A percentile compares a stretch with the other conserved stretches of the same genome.
phyloP scores from a whole-genome alignment of 768 basidiomycete genomes.

The Naganishia onofrii region DNA sequence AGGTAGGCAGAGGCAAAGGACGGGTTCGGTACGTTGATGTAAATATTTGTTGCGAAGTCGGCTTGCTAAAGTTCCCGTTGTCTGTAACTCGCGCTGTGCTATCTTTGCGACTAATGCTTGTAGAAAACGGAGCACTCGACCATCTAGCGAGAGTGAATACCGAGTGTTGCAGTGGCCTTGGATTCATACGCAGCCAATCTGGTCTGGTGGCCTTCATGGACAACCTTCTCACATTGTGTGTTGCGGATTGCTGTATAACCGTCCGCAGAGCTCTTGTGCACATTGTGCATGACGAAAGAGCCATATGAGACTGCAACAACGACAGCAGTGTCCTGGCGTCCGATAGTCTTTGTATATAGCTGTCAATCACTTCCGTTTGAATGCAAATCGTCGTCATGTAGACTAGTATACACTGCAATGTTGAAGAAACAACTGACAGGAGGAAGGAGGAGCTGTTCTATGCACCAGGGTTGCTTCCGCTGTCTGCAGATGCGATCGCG shows the following conservation, averaged over 20 bases:
- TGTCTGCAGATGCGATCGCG: too few relatives aligned
- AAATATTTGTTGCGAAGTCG: constrained; percentile 8
- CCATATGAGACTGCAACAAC: neutral
- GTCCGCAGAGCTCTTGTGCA: neutral
- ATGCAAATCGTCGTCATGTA: too few relatives aligned
- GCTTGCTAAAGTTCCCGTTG: too few relatives aligned
- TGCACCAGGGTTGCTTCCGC: too few relatives aligned
- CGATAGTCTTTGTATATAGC: too few relatives aligned
- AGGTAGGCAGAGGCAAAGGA: constrained; percentile 25
- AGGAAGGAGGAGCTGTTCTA: too few relatives aligned
- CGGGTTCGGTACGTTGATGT: constrained; percentile 14
- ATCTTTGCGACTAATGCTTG: neutral
- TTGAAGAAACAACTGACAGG: too few relatives aligned
- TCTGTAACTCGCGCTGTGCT: neutral
- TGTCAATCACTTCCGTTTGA: too few relatives aligned
- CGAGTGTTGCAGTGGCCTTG: neutral
- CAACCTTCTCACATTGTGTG: neutral
- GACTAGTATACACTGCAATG: too few relatives aligned
- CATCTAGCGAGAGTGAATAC: neutral
- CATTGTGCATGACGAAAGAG: neutral
- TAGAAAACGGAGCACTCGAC: neutral
- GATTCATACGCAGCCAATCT: neutral
- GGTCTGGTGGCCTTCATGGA: neutral
- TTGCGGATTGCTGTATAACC: neutral
- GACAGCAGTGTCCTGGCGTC: too few relatives aligned